Evolutionary conservation across 768 basidiomycete genomes (phyloP).

Genomic region (Boletus tylopilopsis): DNA sequence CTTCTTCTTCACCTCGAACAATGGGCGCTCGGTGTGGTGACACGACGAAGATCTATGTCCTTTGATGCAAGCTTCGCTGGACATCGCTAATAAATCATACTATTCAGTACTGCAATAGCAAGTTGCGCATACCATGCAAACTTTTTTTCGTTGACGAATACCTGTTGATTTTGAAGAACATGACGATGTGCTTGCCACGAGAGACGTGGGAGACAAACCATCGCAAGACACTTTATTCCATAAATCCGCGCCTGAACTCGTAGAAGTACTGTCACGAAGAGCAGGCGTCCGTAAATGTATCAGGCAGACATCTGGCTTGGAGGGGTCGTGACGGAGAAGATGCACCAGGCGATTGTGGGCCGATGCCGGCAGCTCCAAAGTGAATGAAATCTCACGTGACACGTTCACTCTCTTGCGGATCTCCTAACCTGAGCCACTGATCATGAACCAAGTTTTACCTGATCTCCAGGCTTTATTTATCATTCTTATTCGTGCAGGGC

Average conservation of each 20-base stretch:
- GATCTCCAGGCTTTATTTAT: too few relatives aligned
- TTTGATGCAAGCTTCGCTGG: conserved; percentile 89
- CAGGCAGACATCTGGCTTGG: too few relatives aligned
- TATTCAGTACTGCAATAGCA: background rate
- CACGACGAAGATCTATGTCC: conserved; percentile 91
- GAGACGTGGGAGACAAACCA: conserved; percentile 17
- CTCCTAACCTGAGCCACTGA: too few relatives aligned
- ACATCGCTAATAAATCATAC: conserved; percentile 9
- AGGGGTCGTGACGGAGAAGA: too few relatives aligned
- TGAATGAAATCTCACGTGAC: too few relatives aligned
- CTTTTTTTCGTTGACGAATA: conserved; percentile 71
- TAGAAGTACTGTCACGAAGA: conserved; percentile 3
- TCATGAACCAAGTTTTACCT: too few relatives aligned
- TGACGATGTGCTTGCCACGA: background rate
- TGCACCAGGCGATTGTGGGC: too few relatives aligned
- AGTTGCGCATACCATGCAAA: conserved; percentile 61
- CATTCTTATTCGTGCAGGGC: too few relatives aligned
- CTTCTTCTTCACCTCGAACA: conserved; percentile 94
- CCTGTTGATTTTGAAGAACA: conserved; percentile 36
- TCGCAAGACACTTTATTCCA: conserved; percentile 11
- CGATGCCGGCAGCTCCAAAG: too few relatives aligned
- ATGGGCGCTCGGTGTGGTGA: conserved; percentile 78
- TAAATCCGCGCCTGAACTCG: background rate
- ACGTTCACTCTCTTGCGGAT: too few relatives aligned
- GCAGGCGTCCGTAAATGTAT: too few relatives aligned